phyloP scores from a whole-genome alignment of 768 basidiomycete genomes.

The Boletus tylopilopsis region DNA sequence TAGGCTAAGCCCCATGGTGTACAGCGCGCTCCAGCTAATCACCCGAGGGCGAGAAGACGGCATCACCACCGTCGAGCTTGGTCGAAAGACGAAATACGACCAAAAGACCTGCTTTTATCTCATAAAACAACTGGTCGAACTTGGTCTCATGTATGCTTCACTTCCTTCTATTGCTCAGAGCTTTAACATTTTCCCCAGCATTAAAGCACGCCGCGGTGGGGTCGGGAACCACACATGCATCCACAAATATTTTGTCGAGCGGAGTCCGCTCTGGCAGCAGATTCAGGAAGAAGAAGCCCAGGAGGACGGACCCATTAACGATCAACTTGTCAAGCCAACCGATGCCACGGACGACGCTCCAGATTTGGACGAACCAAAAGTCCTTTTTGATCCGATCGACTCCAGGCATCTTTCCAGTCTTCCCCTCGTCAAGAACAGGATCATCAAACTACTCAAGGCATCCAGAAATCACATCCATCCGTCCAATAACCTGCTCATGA shows the following conservation, averaged over 20 bases:
- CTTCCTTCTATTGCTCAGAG: background rate
- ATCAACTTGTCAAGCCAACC: conserved; percentile 7
- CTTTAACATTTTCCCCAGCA: conserved; percentile 35
- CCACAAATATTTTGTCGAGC: conserved; percentile 81
- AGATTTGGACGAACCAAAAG: conserved; percentile 18
- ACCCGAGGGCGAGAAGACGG: conserved; percentile 78
- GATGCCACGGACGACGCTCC: conserved; percentile 22
- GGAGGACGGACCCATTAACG: conserved; percentile 24
- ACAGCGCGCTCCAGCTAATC: conserved; percentile 77
- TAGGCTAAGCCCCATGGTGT: conserved; percentile 82
- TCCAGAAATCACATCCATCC: conserved; percentile 69
- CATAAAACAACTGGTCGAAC: conserved; percentile 66
- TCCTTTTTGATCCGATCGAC: conserved; percentile 72
- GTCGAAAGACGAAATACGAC: conserved; percentile 76
- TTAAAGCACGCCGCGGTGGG: conserved; percentile 75
- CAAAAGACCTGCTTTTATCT: conserved; percentile 90
- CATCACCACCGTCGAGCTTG: conserved; percentile 73
- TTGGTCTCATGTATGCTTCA: conserved; percentile 64
- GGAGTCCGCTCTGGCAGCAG: conserved; percentile 69
- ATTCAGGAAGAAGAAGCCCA: conserved; percentile 67
- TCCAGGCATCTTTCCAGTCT: conserved; percentile 74
- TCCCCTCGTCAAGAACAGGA: conserved; percentile 63
- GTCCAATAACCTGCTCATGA: conserved; percentile 72
- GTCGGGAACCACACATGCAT: conserved; percentile 75
- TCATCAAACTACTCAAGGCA: conserved; percentile 67